Evolutionary conservation across 306 rosid species (phyloP).

Genomic region (Cotoneaster glaucophyllus): DNA sequence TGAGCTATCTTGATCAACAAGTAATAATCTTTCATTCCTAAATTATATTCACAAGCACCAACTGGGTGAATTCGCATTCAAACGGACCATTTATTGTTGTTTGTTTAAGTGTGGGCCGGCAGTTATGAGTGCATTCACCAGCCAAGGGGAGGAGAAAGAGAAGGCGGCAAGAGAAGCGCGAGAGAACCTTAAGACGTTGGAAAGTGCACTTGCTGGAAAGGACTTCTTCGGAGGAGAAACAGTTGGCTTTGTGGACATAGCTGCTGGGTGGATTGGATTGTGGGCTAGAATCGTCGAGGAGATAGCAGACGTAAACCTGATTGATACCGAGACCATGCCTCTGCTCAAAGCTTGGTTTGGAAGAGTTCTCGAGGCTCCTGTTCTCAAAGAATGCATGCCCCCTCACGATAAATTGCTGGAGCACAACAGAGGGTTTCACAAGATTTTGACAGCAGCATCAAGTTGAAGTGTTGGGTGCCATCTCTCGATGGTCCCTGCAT

Average conservation of each 20-base stretch:
- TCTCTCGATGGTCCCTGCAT: background rate
- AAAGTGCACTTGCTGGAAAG: constrained; percentile 32
- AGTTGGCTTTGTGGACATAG: constrained; percentile 41
- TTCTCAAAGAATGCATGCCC: constrained; percentile 33
- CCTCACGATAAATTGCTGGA: constrained; percentile 30
- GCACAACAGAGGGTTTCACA: constrained; percentile 14
- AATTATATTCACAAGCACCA: background rate
- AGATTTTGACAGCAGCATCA: constrained; percentile 22
- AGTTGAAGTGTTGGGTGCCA: constrained; percentile 16
- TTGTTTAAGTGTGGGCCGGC: constrained; percentile 31
- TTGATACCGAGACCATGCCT: constrained; percentile 30
- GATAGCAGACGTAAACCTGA: constrained; percentile 23
- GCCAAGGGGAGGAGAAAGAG: constrained; percentile 40
- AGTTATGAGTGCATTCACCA: constrained; percentile 22
- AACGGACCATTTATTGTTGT: background rate
- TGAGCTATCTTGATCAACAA: background rate
- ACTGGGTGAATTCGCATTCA: background rate
- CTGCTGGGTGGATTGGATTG: constrained; percentile 35
- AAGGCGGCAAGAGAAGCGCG: constrained; percentile 34
- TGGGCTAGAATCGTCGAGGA: constrained; percentile 28
- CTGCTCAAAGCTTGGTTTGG: constrained; percentile 33
- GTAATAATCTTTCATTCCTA: background rate
- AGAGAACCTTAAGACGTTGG: constrained; percentile 40
- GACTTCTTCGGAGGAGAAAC: constrained; percentile 38
- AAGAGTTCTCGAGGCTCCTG: constrained; percentile 22